Evolutionary conservation across 148 eudicot genomes (phyloP).

Genomic region (Spergularia marina): DNA sequence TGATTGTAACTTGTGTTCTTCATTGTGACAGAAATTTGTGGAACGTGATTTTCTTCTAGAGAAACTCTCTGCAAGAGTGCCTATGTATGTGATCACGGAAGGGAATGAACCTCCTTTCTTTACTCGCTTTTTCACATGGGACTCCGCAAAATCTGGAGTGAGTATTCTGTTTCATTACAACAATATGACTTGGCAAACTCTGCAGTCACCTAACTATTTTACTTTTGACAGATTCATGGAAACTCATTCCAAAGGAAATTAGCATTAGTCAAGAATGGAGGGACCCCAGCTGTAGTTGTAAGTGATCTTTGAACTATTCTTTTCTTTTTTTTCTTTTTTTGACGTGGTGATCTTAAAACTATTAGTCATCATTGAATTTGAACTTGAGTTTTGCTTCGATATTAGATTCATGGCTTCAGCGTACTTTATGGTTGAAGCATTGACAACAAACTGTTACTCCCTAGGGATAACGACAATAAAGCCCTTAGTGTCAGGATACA

Average conservation of each 20-base stretch:
- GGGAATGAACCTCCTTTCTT: constrained; percentile 89
- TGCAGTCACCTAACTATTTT: constrained; percentile 10
- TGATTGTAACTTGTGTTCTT: constrained; percentile 17
- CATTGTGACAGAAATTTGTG: constrained; percentile 71
- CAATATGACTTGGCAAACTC: neutral
- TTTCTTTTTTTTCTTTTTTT: too few relatives aligned
- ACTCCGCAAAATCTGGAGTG: constrained; percentile 68
- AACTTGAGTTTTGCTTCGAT: neutral
- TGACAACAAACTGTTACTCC: too few relatives aligned
- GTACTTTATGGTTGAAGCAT: neutral
- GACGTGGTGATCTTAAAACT: too few relatives aligned
- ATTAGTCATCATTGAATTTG: too few relatives aligned
- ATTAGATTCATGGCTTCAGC: neutral
- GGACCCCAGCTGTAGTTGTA: constrained; percentile 57
- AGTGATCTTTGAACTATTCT: constrained; percentile 26
- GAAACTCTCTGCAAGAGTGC: constrained; percentile 66
- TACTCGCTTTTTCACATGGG: constrained; percentile 94
- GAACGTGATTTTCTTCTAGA: constrained; percentile 76
- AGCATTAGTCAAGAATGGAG: constrained; percentile 63
- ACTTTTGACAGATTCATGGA: constrained; percentile 71
- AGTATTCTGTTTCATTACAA: constrained; percentile 30
- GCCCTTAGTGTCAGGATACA: too few relatives aligned
- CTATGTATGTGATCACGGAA: constrained; percentile 72
- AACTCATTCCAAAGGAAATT: constrained; percentile 88
- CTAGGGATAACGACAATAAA: neutral